Conservation (phyloP, 805 yeast species). For the Nakazawaea molendinolei region DNA sequence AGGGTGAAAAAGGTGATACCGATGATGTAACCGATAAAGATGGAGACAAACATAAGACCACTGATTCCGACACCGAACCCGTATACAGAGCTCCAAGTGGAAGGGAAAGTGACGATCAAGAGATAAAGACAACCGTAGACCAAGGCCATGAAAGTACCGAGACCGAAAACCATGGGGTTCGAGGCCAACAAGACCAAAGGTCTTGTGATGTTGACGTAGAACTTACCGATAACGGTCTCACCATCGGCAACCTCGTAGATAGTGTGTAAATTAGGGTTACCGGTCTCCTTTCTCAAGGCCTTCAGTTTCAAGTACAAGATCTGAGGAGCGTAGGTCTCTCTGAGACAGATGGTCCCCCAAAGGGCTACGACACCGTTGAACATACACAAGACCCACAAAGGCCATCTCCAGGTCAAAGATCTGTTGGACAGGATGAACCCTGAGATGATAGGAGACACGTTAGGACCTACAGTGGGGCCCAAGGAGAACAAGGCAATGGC, state of each 20-base stretch:
- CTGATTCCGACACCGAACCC: constrained; percentile 40
- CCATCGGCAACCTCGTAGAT: constrained; percentile 54
- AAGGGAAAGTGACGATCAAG: constrained; percentile 54
- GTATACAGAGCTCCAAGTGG: constrained; percentile 39
- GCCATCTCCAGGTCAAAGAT: constrained; percentile 54
- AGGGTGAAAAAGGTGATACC: constrained; percentile 46
- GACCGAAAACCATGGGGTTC: constrained; percentile 58
- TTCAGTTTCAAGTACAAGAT: constrained; percentile 40
- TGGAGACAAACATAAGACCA: constrained; percentile 54
- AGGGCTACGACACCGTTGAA: constrained; percentile 43
- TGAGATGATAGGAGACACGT: constrained; percentile 48
- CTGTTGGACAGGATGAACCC: constrained; percentile 50
- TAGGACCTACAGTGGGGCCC: constrained; percentile 53
- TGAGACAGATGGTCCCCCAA: constrained; percentile 36
- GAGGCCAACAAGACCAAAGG: constrained; percentile 46
- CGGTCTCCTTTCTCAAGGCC: constrained; percentile 42
- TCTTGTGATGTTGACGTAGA: constrained; percentile 38
- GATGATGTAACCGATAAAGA: constrained; percentile 46
- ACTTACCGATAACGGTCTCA: constrained; percentile 31
- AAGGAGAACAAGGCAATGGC: constrained; percentile 51
- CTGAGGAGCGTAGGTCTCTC: constrained; percentile 56
- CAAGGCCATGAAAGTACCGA: constrained; percentile 58
- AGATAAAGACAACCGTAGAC: constrained; percentile 62
- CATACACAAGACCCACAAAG: constrained; percentile 48
- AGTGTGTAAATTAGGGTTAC: constrained; percentile 50